Evolutionary conservation across 2,329 filamentous ascomycete species (phyloP).

Genomic region (Penicillium vulpinum): DNA sequence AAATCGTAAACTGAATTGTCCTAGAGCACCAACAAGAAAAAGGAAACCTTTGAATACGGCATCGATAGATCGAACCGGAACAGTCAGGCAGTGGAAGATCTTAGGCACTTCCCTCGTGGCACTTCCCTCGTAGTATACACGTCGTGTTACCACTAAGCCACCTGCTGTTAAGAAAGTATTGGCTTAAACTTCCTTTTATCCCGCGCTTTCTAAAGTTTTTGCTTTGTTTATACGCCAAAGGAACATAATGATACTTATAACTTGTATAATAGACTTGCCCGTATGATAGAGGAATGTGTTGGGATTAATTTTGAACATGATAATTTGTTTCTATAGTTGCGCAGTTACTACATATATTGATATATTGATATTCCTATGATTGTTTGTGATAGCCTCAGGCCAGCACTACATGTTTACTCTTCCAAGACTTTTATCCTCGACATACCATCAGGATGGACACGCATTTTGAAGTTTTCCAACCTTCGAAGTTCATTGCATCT

Average conservation of each 20-base stretch:
- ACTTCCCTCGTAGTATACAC: not conserved
- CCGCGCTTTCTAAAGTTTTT: rapidly evolving
- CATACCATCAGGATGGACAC: not conserved
- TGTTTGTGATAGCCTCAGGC: not conserved
- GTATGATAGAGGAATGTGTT: not conserved
- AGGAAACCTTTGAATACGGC: not conserved
- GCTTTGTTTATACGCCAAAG: not conserved
- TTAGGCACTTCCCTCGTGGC: not conserved
- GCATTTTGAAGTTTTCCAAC: too few relatives aligned
- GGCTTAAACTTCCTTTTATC: not conserved
- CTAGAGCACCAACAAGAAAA: too few relatives aligned
- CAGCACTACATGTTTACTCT: too few relatives aligned
- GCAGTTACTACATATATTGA: not conserved
- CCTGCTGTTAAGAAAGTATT: not conserved
- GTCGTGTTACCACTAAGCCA: not conserved
- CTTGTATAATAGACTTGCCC: not conserved
- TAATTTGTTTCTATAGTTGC: not conserved
- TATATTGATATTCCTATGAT: not conserved
- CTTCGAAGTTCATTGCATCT: not conserved
- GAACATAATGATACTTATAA: too few relatives aligned
- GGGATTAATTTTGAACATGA: not conserved
- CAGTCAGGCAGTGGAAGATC: slow-evolving; percentile 1
- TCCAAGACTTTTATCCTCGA: not conserved
- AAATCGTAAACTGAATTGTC: too few relatives aligned
- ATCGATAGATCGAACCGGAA: not conserved